Conservation (phyloP, 805 yeast species). For the Zygoascus flipseniorum region DNA sequence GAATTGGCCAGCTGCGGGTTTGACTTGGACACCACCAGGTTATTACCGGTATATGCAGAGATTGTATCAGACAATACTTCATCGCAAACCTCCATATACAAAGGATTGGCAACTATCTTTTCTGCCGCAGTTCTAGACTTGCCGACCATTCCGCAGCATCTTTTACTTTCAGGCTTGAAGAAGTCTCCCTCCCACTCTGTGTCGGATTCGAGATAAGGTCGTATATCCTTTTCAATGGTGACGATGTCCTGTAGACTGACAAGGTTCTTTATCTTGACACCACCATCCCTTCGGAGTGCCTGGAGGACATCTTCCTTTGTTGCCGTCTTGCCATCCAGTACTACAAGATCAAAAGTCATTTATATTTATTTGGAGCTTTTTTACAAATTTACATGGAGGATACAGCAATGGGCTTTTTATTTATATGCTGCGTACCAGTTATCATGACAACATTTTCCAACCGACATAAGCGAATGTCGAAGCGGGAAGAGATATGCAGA, state of each 20-base stretch:
- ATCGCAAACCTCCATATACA: neutral
- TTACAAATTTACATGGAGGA: no score
- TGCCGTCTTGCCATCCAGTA: neutral
- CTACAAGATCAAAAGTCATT: neutral
- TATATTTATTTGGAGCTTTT: no score
- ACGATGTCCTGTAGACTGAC: constrained; percentile 1
- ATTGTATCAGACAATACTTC: neutral
- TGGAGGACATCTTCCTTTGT: neutral
- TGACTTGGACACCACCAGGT: neutral
- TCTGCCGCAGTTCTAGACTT: constrained; percentile 2
- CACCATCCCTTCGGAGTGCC: constrained; percentile 1
- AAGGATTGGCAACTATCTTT: neutral
- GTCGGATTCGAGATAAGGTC: constrained; percentile 5
- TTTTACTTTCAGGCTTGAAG: constrained; percentile 1
- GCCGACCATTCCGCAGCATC: constrained; percentile 3
- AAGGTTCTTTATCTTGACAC: constrained; percentile 4
- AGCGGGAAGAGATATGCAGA: no score
- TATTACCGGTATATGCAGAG: neutral
- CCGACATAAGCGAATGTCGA: no score
- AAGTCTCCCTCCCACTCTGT: constrained; percentile 4
- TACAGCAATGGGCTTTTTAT: no score
- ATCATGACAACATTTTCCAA: no score
- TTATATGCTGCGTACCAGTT: no score
- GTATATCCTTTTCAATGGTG: constrained; percentile 2
- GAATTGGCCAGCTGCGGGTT: constrained; percentile 3